These are phyloP conservation scores for Graphiopsis chlorocephala DNA, from an alignment of 2,329 filamentous ascomycete species.

Conservation along the genomic window DNA sequence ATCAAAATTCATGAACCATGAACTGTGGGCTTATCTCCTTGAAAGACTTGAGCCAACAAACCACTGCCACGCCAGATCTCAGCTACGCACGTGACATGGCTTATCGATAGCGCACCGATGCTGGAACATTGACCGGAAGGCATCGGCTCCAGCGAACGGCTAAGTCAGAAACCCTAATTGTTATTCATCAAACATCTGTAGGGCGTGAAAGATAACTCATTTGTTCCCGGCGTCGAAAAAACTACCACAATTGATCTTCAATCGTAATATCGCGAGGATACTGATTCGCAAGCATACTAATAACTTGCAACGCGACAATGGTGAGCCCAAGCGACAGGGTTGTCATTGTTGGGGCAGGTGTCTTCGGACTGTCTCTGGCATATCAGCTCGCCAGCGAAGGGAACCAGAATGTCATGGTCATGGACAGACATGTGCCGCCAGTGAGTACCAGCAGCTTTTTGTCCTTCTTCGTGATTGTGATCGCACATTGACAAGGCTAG, in stretches of 20 bases:
- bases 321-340: slow-evolving; percentile 21
- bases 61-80: background rate
- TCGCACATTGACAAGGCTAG: background rate
- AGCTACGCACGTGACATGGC: background rate
- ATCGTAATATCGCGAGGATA: too few species aligned
- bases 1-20: background rate
- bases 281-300: background rate
- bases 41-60: background rate
- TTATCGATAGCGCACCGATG: too few species aligned
- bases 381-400: slow-evolving; percentile 27
- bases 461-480: background rate
- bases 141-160: background rate
- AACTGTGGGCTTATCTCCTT: background rate
- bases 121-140: too few species aligned
- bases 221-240: too few species aligned
- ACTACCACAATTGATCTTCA: too few species aligned
- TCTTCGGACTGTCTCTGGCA: slow-evolving; percentile 45
- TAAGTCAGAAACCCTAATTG: background rate
- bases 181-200: background rate
- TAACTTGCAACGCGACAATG: background rate
- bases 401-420: slow-evolving; percentile 29
- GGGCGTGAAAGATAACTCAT: background rate
- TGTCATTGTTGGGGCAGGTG: slow-evolving; percentile 43
- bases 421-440: slow-evolving; percentile 32
- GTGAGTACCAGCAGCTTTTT: background rate